Evolutionary conservation across 805 yeast species (phyloP).

Genomic region (Groenewaldozyma salmanticensis): DNA sequence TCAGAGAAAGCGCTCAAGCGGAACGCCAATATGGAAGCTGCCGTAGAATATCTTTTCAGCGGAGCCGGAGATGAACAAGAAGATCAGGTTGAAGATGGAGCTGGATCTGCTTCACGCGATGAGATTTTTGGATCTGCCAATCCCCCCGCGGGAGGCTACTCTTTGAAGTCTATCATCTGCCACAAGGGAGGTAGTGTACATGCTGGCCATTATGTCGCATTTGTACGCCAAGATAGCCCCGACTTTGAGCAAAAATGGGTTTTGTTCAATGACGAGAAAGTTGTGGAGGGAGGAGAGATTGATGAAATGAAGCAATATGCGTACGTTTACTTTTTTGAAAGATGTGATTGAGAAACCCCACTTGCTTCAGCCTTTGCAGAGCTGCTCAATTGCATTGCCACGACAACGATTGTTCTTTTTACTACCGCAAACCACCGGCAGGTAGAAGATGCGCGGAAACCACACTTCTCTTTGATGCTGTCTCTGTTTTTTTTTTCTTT

Average conservation of each 20-base stretch:
- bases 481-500: too few relatives aligned
- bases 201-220: slow-evolving; percentile 87
- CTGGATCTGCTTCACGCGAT: slow-evolving; percentile 13
- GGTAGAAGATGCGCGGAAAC: too few relatives aligned
- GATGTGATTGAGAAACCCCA: too few relatives aligned
- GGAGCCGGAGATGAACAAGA: slow-evolving; percentile 38
- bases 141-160: slow-evolving; percentile 32
- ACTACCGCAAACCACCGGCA: too few relatives aligned
- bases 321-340: slow-evolving; percentile 36
- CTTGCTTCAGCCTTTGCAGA: too few relatives aligned
- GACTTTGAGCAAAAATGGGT: slow-evolving; percentile 50
- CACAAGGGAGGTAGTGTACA: slow-evolving; percentile 87
- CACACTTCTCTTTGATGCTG: too few relatives aligned
- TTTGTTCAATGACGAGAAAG: slow-evolving; percentile 82
- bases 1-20: slow-evolving; percentile 64
- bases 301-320: slow-evolving; percentile 40
- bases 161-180: slow-evolving; percentile 59
- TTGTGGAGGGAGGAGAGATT: slow-evolving; percentile 40
- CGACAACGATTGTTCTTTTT: too few relatives aligned
- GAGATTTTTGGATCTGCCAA: slow-evolving; percentile 14
- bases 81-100: slow-evolving; percentile 5
- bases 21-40: slow-evolving; percentile 54
- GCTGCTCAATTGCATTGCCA: too few relatives aligned
- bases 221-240: slow-evolving; percentile 36
- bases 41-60: slow-evolving; percentile 85